phyloP scores from a whole-genome alignment of 371 early-diverging fungal species.

The Mortierella sp. region DNA sequence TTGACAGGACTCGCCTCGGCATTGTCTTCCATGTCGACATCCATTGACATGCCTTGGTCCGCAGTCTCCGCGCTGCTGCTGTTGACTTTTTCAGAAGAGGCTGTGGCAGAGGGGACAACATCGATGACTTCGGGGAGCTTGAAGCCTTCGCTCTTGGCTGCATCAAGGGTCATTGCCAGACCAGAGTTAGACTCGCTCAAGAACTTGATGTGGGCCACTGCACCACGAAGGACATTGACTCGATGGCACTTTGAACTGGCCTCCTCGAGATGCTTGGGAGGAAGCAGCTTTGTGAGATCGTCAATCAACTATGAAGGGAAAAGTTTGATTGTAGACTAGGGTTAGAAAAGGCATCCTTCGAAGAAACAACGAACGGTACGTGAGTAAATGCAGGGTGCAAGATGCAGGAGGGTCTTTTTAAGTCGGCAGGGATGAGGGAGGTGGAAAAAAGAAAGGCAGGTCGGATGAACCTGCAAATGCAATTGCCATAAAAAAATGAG shows the following conservation, averaged over 20 bases:
- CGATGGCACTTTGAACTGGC: conserved; percentile 58
- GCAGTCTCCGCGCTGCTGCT: background rate
- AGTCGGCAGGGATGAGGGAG: background rate
- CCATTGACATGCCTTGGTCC: conserved; percentile 27
- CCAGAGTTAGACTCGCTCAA: conserved; percentile 26
- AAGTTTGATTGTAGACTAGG: background rate
- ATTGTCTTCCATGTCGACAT: conserved; percentile 24
- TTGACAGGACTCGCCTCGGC: conserved; percentile 11
- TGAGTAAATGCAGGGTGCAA: conserved; percentile 3
- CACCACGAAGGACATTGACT: conserved; percentile 57
- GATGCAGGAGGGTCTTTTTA: no score
- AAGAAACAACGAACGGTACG: background rate
- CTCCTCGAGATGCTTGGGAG: conserved; percentile 54
- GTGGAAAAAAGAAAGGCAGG: background rate
- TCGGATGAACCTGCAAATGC: background rate
- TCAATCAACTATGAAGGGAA: conserved; percentile 34
- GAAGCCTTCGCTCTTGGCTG: conserved; percentile 26
- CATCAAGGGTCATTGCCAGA: conserved; percentile 19
- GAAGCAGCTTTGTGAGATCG: conserved; percentile 51
- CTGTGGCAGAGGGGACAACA: background rate
- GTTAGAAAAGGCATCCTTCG: background rate
- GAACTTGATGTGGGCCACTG: conserved; percentile 58
- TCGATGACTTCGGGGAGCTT: background rate
- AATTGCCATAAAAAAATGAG: background rate
- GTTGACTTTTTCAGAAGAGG: background rate